Evolutionary conservation across 805 yeast species (phyloP).

Genomic region (Kregervanrija pseudodelftensis): DNA sequence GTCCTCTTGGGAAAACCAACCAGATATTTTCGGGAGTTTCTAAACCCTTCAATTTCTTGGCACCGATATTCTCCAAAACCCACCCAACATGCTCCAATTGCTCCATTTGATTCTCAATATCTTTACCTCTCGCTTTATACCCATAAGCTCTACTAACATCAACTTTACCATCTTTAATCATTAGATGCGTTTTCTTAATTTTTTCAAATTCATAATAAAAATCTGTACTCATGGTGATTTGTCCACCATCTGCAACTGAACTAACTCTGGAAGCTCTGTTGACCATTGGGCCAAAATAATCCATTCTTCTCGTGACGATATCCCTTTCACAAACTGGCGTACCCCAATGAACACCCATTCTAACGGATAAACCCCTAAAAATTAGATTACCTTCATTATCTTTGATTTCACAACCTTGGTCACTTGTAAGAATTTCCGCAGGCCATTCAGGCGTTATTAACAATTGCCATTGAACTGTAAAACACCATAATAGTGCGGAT

Average conservation of each 20-base stretch:
- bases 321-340: slow-evolving; percentile 93
- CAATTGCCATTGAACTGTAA: slow-evolving; percentile 80
- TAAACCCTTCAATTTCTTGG: slow-evolving; percentile 83
- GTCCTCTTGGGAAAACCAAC: slow-evolving; percentile 60
- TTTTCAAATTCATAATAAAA: slow-evolving; percentile 65
- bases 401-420: slow-evolving; percentile 73
- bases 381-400: slow-evolving; percentile 54
- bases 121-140: slow-evolving; percentile 27
- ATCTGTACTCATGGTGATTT: slow-evolving; percentile 79
- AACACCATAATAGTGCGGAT: slow-evolving; percentile 89
- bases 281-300: slow-evolving; percentile 98
- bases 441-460: slow-evolving; percentile 90
- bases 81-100: slow-evolving; percentile 66
- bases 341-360: slow-evolving; percentile 99
- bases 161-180: slow-evolving; percentile 25
- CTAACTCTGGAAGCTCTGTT: slow-evolving; percentile 90
- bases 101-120: slow-evolving; percentile 57
- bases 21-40: slow-evolving; percentile 89
- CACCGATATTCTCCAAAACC: slow-evolving; percentile 65
- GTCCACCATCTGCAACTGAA: slow-evolving; percentile 98
- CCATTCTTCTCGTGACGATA: slow-evolving; percentile 95
- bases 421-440: slow-evolving; percentile 74
- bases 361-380: slow-evolving; percentile 84
- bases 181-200: slow-evolving; percentile 41
- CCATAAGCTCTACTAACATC: slow-evolving; percentile 36